Evolutionary conservation across 2,329 filamentous ascomycete genomes (phyloP).

Genomic region (Bisporella sp.): DNA sequence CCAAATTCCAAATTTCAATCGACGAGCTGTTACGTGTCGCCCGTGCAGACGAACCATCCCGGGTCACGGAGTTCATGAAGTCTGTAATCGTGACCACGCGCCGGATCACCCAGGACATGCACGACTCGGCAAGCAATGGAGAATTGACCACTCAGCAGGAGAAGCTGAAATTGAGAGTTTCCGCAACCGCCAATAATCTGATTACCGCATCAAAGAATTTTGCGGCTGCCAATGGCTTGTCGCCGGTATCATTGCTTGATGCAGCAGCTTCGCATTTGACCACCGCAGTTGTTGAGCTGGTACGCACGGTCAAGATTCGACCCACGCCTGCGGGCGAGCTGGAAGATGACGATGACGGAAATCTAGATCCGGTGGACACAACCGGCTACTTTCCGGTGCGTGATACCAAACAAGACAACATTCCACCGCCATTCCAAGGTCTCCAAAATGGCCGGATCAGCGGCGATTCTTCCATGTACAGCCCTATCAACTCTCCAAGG

Average conservation of each 20-base stretch:
- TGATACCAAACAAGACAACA: conserved; percentile 23
- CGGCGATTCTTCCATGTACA: conserved; percentile 67
- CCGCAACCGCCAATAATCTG: conserved; percentile 89
- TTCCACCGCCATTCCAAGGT: conserved; percentile 48
- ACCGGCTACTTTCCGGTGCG: conserved; percentile 61
- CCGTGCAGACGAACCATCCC: conserved; percentile 63
- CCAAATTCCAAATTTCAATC: conserved; percentile 89
- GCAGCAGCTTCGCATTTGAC: conserved; percentile 89
- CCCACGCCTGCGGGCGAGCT: conserved; percentile 68
- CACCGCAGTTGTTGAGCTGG: conserved; percentile 75
- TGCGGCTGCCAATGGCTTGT: conserved; percentile 72
- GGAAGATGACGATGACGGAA: conserved; percentile 69
- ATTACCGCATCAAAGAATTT: conserved; percentile 95
- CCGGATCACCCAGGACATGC: conserved; percentile 76
- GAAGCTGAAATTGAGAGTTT: conserved; percentile 74
- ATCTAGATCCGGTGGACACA: conserved; percentile 59
- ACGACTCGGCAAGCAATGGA: conserved; percentile 46
- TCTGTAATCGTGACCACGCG: conserved; percentile 75
- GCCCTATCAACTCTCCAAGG: conserved; percentile 62
- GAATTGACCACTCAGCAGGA: conserved; percentile 49
- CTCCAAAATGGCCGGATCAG: conserved; percentile 51
- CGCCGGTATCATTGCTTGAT: conserved; percentile 87
- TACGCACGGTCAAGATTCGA: conserved; percentile 77
- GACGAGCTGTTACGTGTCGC: conserved; percentile 81
- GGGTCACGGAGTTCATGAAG: conserved; percentile 81